A percentile compares a stretch with the other conserved stretches of the same genome.
These are phyloP conservation scores for Penicillium sp. DNA, from an alignment of 2,329 filamentous ascomycete species.

Conservation along the genomic window DNA sequence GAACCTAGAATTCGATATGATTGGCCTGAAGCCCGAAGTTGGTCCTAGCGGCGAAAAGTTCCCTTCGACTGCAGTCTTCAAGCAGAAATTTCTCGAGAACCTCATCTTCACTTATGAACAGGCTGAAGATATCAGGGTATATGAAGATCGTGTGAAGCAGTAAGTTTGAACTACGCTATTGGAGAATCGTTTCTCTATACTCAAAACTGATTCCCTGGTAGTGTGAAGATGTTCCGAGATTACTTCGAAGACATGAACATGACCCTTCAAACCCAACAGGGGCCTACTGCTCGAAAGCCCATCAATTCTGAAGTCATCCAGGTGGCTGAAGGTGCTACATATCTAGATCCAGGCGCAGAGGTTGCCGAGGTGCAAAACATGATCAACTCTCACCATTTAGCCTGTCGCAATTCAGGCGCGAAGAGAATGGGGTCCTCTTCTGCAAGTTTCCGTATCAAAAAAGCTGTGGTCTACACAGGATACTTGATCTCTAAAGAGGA, in stretches of 20 bases:
- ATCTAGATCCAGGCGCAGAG: slow-evolving; percentile 77
- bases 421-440: slow-evolving; percentile 46
- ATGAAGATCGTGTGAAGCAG: slow-evolving; percentile 67
- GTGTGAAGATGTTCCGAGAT: slow-evolving; percentile 78
- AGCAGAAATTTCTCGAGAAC: slow-evolving; percentile 79
- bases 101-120: slow-evolving; percentile 83
- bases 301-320: slow-evolving; percentile 82
- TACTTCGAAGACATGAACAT: slow-evolving; percentile 82
- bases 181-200: neutral
- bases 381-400: slow-evolving; percentile 80
- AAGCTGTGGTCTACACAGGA: slow-evolving; percentile 87
- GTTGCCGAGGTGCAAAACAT: slow-evolving; percentile 84
- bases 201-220: slow-evolving; percentile 35
- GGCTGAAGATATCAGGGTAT: slow-evolving; percentile 77
- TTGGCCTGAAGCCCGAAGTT: slow-evolving; percentile 82
- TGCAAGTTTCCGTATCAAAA: slow-evolving; percentile 72
- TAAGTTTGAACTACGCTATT: slow-evolving; percentile 35
- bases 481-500: slow-evolving; percentile 80
- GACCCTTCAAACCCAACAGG: slow-evolving; percentile 49
- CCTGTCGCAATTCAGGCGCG: slow-evolving; percentile 36
- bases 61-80: slow-evolving; percentile 84
- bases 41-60: slow-evolving; percentile 82
- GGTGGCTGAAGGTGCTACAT: slow-evolving; percentile 75
- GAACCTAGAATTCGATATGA: slow-evolving; percentile 82
- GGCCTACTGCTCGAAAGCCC: slow-evolving; percentile 60